These are phyloP conservation scores for Saccharomyces kudriavzevii DNA, from an alignment of 805 yeast species.

Conservation along the genomic window DNA sequence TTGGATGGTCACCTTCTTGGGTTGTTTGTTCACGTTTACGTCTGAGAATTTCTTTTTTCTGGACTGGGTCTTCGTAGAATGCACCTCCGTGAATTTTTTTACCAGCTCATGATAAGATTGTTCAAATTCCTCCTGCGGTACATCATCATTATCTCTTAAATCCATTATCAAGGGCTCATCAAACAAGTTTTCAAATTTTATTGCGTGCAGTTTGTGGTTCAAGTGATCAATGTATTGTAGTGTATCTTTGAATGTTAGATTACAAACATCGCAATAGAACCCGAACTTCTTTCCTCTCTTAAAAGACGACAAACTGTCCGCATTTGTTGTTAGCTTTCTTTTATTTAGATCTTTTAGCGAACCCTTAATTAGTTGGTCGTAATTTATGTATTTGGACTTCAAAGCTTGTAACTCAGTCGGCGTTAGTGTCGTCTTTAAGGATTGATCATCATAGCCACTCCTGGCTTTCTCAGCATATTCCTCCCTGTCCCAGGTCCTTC, in stretches of 20 bases:
- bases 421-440: constrained; percentile 9
- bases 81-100: constrained; percentile 24
- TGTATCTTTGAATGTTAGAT: constrained; percentile 73
- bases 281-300: constrained; percentile 62
- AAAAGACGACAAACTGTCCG: constrained; percentile 24
- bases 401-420: constrained; percentile 9
- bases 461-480: constrained; percentile 48
- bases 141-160: constrained; percentile 32
- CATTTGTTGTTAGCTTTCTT: constrained; percentile 20
- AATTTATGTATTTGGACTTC: constrained; percentile 19
- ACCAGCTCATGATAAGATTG: constrained; percentile 33
- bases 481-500: constrained; percentile 66
- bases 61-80: constrained; percentile 36
- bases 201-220: constrained; percentile 61
- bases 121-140: constrained; percentile 44
- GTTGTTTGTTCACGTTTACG: constrained; percentile 29
- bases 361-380: constrained; percentile 17
- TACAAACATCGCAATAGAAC: constrained; percentile 75
- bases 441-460: constrained; percentile 11
- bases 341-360: constrained; percentile 29
- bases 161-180: constrained; percentile 26
- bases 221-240: constrained; percentile 76
- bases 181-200: constrained; percentile 32
- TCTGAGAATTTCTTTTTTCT: constrained; percentile 22
- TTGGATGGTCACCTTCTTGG: constrained; percentile 16